Evolutionary conservation across 768 basidiomycete genomes (phyloP), one percentile per base, ranked within the genome.

Genomic region (Stropharia rugosoannulata): DNA sequence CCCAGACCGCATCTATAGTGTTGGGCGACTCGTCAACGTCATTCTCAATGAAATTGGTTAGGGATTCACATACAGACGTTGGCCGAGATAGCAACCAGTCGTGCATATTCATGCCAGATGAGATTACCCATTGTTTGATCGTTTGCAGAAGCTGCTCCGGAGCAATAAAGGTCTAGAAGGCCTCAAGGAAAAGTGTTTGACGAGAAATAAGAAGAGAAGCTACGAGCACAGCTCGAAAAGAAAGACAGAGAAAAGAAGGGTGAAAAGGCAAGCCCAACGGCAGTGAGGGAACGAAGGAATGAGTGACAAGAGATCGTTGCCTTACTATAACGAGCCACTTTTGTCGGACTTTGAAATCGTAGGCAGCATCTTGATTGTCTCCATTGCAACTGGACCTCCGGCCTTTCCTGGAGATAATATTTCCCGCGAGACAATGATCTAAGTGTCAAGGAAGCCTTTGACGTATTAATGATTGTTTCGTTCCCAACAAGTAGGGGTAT

Each of bases 31-130:
- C 64, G 59, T 57, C 46, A 13, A 48, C 36, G 10, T 45, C 51
- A 6, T 39, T 9, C 22, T 27, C 29, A 19, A 42, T 10, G 36
- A 29, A 35, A 11, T 12, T n/a, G 22, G 38, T 40, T 5, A 2
- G 6, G 15, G 25, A 16, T 37, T 22, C 32, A 86, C 90, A 77
- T 64, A 92, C 91, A 93, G 58, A 83, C 70, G 60, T 81, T 85
- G 42, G 89, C 85, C 5, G 86, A 78, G 61, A 92, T 78, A 39
- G 88, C 73, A 61, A 90, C 76, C 51, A 79, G 76, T 59, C 89
- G 89, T 62, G 84, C 75, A 68, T 89, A 84, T 62, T 90, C 83
- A 70, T 90, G 85, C 90, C 90, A 92, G 62, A 93, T 71, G 61
- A 94, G 79, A 47, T 84, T 85, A 59, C 90, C 92, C 92, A 93